Conservation (phyloP, 192 early-diverging fungal genomes). For the Gryganskiella cystojenkinii region DNA sequence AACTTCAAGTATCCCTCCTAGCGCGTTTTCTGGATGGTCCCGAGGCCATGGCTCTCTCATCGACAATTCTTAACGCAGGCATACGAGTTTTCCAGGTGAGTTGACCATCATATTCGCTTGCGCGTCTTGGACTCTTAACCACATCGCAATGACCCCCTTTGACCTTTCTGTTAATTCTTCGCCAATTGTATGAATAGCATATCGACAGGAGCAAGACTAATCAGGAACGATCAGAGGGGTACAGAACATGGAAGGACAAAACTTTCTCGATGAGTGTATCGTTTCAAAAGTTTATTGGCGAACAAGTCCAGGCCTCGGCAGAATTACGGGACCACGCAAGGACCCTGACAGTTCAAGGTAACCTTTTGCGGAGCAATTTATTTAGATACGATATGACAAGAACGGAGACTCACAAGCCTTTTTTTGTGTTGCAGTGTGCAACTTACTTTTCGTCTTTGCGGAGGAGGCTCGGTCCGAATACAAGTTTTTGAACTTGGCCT, state of each 20-base stretch:
- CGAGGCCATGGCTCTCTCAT: constrained; percentile 11
- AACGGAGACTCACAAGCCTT: neutral
- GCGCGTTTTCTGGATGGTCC: constrained; percentile 1
- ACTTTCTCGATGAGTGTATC: constrained; percentile 20
- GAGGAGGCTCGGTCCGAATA: constrained; percentile 23
- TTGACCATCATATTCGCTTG: too few relatives aligned
- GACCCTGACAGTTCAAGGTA: constrained; percentile 19
- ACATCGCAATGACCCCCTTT: neutral
- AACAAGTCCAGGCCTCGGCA: constrained; percentile 9
- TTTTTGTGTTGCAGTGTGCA: constrained; percentile 19
- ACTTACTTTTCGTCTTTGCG: constrained; percentile 29
- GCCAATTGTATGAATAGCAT: constrained; percentile 20
- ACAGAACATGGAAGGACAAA: constrained; percentile 25
- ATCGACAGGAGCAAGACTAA: constrained; percentile 28
- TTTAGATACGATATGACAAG: neutral
- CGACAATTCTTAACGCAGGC: constrained; percentile 24
- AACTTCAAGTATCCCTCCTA: neutral
- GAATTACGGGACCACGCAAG: constrained; percentile 13
- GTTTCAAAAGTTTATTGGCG: constrained; percentile 19
- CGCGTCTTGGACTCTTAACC: too few relatives aligned
- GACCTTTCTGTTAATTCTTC: neutral
- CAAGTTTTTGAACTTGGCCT: constrained; percentile 14
- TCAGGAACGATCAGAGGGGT: constrained; percentile 19
- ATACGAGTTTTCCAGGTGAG: constrained; percentile 23
- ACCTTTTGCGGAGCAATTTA: constrained; percentile 16